Evolutionary conservation across 495 filamentous ascomycete species (phyloP).

Genomic region (Penicillium mononematosum): DNA sequence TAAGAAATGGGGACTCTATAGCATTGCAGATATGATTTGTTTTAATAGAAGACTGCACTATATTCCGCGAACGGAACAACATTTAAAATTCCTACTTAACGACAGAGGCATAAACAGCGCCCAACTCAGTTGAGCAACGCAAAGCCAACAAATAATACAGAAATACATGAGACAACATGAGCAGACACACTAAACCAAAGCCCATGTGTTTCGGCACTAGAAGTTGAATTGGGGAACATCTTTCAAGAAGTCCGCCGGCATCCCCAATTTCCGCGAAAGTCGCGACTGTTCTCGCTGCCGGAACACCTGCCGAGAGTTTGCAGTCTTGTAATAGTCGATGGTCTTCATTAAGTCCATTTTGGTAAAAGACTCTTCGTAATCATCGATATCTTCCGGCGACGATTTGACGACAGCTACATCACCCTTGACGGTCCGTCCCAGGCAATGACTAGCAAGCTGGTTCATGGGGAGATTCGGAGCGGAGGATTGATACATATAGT

Average conservation of each 20-base stretch:
- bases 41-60: background rate
- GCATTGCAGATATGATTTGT: background rate
- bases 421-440: background rate
- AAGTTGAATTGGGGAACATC: background rate
- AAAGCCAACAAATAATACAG: background rate
- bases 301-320: background rate
- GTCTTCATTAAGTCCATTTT: conserved; percentile 5
- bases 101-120: background rate
- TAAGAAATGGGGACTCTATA: background rate
- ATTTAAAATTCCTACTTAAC: background rate
- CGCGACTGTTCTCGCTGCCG: background rate
- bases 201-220: background rate
- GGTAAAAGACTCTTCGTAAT: background rate
- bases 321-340: conserved; percentile 3
- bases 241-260: conserved; percentile 3
- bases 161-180: background rate
- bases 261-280: background rate
- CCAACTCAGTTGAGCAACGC: background rate
- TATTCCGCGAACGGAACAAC: background rate
- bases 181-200: background rate
- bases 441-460: background rate
- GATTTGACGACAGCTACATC: conserved; percentile 9
- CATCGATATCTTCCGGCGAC: background rate
- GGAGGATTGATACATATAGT: background rate
- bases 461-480: background rate